Evolutionary conservation across 306 rosid species (phyloP).

Genomic region (Gynostemma pentaphyllum): DNA sequence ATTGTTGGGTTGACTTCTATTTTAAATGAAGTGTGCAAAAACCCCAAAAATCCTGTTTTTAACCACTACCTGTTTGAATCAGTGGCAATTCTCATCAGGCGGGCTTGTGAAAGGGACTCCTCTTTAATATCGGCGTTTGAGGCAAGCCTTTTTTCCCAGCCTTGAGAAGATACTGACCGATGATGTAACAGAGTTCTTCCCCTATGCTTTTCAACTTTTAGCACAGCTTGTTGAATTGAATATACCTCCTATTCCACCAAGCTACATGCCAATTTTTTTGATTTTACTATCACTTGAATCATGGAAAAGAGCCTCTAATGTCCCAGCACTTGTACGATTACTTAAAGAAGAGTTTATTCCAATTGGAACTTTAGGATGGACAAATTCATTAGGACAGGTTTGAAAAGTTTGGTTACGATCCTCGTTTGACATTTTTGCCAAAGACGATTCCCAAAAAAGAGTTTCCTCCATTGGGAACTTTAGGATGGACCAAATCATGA

Average conservation of each 20-base stretch:
- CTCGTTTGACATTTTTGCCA: too few species aligned
- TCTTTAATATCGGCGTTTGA: slow-evolving; percentile 68
- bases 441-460: too few species aligned
- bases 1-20: slow-evolving; percentile 51
- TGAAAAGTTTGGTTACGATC: too few species aligned
- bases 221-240: slow-evolving; percentile 91
- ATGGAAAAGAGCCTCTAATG: slow-evolving; percentile 78
- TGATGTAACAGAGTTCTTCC: slow-evolving; percentile 88
- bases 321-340: slow-evolving; percentile 94
- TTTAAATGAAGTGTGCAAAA: slow-evolving; percentile 74
- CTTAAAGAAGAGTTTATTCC: too few species aligned
- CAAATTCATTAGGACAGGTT: too few species aligned
- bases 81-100: slow-evolving; percentile 74
- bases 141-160: slow-evolving; percentile 61
- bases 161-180: slow-evolving; percentile 59
- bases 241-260: slow-evolving; percentile 59
- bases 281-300: slow-evolving; percentile 76
- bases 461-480: too few species aligned
- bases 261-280: slow-evolving; percentile 77
- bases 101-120: slow-evolving; percentile 66
- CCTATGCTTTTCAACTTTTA: slow-evolving; percentile 88
- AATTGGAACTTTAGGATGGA: too few species aligned
- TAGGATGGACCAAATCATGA: too few species aligned
- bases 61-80: slow-evolving; percentile 93
- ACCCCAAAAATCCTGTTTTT: slow-evolving; percentile 85